Percentiles rank a stretch among this genome's conserved stretches.
phyloP scores from a whole-genome alignment of 139 green algal species.

The Pleodorina starrii region DNA sequence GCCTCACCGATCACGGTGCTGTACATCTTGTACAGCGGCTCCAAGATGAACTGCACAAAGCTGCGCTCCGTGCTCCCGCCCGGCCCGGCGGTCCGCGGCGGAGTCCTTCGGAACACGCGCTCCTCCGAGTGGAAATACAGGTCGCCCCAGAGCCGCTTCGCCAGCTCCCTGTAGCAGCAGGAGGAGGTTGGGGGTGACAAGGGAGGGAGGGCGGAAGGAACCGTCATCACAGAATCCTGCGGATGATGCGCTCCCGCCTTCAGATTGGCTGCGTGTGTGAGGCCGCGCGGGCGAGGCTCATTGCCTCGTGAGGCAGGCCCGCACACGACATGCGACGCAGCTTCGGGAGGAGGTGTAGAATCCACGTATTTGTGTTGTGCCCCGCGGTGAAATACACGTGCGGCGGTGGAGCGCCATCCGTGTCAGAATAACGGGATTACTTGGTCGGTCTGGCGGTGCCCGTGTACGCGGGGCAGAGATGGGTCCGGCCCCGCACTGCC shows the following conservation, averaged over 20 bases:
- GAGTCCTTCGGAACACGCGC: conserved; percentile 86
- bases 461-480: neutral
- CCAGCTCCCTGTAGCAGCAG: conserved; percentile 71
- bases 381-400: no score
- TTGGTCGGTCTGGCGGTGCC: neutral
- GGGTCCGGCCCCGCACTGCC: no score
- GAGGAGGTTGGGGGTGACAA: no score
- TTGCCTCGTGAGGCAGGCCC: no score
- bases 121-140: conserved; percentile 90
- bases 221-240: no score
- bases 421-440: conserved; percentile 39
- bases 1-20: conserved; percentile 71
- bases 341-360: no score
- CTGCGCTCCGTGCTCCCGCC: conserved; percentile 77
- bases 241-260: no score
- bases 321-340: no score
- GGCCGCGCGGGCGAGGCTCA: no score
- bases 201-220: no score
- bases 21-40: conserved; percentile 98
- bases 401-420: neutral
- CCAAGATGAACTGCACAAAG: conserved; percentile 97
- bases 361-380: no score
- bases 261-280: no score
- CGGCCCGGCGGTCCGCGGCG: conserved; percentile 50
- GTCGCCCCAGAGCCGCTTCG: conserved; percentile 93